Percentiles rank a stretch among this genome's conserved stretches.
Evolutionary conservation across 2,329 filamentous ascomycete genomes (phyloP).

Genomic region (Sclerotinia subarctica): DNA sequence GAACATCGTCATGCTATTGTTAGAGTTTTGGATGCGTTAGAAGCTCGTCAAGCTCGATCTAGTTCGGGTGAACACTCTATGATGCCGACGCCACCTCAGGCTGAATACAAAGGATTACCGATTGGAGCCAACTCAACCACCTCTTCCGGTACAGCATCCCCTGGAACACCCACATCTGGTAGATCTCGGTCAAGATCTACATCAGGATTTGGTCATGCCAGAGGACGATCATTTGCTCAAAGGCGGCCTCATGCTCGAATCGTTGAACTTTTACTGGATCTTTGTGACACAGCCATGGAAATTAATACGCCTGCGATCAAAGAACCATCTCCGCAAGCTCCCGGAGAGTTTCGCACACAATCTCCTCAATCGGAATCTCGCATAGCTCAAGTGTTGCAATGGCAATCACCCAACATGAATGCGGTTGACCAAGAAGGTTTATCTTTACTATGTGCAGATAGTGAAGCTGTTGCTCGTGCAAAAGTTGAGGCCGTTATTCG

Average conservation of each 20-base stretch:
- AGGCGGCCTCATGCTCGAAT: conserved; percentile 87
- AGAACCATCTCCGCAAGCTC: conserved; percentile 64
- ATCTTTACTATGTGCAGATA: conserved; percentile 83
- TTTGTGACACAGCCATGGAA: conserved; percentile 93
- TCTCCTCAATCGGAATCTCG: conserved; percentile 95
- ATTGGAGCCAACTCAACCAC: conserved; percentile 69
- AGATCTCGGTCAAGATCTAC: conserved; percentile 68
- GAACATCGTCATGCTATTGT: conserved; percentile 95
- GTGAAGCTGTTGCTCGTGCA: conserved; percentile 74
- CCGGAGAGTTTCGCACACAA: conserved; percentile 82
- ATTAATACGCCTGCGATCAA: conserved; percentile 94
- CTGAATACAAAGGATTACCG: conserved; percentile 83
- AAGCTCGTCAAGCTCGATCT: conserved; percentile 69
- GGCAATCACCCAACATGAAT: conserved; percentile 91
- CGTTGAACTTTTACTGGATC: conserved; percentile 88
- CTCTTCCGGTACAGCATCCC: conserved; percentile 68
- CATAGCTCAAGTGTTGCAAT: conserved; percentile 90
- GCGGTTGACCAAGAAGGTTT: conserved; percentile 91
- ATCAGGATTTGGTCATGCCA: conserved; percentile 68
- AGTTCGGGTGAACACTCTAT: conserved; percentile 52
- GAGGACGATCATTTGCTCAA: conserved; percentile 86
- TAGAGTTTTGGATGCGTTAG: conserved; percentile 87
- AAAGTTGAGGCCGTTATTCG: conserved; percentile 94
- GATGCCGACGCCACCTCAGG: conserved; percentile 49
- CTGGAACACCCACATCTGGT: conserved; percentile 62